These are phyloP conservation scores for Salvia rosmarinus DNA, from an alignment of 257 asterid genomes.

Conservation along the genomic window DNA sequence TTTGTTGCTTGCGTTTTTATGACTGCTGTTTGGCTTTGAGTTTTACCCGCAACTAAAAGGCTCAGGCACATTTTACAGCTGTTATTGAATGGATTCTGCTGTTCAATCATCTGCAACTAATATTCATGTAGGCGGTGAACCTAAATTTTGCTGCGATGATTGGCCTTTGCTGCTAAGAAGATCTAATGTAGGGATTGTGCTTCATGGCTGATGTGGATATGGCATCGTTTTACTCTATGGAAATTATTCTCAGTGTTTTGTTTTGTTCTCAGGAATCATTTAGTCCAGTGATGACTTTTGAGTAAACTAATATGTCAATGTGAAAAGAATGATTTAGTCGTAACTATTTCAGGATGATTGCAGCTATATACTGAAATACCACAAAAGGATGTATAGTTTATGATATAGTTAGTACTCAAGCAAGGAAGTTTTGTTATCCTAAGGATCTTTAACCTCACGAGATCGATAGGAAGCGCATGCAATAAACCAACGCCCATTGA, in stretches of 20 bases:
- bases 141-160: neutral
- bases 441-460: neutral
- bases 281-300: neutral
- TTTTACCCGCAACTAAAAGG: neutral
- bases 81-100: slow-evolving; percentile 10
- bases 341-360: neutral
- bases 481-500: neutral
- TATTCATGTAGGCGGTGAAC: neutral
- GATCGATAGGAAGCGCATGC: neutral
- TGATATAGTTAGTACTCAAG: neutral
- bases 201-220: neutral
- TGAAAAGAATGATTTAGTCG: neutral
- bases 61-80: neutral
- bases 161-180: neutral
- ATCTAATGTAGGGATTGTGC: neutral
- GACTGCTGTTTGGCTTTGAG: slow-evolving; percentile 7
- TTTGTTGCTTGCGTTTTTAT: neutral
- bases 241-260: slow-evolving; percentile 1
- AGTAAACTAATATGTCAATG: neutral
- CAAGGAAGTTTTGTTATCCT: neutral
- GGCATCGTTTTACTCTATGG: neutral
- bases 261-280: slow-evolving; percentile 10
- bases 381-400: neutral
- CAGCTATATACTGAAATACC: slow-evolving; percentile 14
- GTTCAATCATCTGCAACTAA: neutral